Percentiles rank a stretch among this genome's conserved stretches.
These are phyloP conservation scores for Ophiosphaerella korrae DNA, from an alignment of 2,329 filamentous ascomycete genomes.

Conservation along the genomic window DNA sequence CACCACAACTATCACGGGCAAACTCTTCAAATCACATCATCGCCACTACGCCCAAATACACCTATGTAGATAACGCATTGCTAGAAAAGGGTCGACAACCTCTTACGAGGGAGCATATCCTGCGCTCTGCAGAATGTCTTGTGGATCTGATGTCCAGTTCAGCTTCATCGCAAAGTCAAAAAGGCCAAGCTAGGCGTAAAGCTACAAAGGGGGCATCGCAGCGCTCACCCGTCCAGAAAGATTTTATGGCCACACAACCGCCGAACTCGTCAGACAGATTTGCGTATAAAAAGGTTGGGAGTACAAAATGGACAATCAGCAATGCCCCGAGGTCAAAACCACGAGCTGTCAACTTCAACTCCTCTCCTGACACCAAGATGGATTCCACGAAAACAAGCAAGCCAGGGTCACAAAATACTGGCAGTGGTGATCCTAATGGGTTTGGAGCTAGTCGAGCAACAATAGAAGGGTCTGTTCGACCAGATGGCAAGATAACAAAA, in stretches of 20 bases:
- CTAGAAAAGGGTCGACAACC: background rate
- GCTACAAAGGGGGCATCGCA: background rate
- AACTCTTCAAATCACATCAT: background rate
- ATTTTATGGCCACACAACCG: constrained; percentile 28
- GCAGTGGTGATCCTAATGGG: background rate
- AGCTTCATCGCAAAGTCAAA: background rate
- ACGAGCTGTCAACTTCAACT: constrained; percentile 30
- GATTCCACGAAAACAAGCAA: background rate
- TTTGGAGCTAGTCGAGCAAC: too few relatives aligned
- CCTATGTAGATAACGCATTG: background rate
- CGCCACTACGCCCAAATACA: background rate
- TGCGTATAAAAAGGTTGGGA: constrained; percentile 27
- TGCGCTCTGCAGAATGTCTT: constrained; percentile 20
- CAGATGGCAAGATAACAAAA: background rate
- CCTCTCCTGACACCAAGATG: constrained; percentile 20
- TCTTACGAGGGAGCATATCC: constrained; percentile 12
- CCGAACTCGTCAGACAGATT: constrained; percentile 34
- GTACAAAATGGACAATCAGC: constrained; percentile 8
- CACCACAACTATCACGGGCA: background rate
- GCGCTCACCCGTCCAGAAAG: constrained; percentile 6
- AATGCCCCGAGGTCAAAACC: constrained; percentile 19
- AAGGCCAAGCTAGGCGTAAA: background rate
- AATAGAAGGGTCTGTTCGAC: too few relatives aligned
- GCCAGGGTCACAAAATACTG: background rate
- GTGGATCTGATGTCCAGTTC: background rate